Evolutionary conservation across 176 grass and related monocot genomes (phyloP).

Genomic region (Eleusine indica): DNA sequence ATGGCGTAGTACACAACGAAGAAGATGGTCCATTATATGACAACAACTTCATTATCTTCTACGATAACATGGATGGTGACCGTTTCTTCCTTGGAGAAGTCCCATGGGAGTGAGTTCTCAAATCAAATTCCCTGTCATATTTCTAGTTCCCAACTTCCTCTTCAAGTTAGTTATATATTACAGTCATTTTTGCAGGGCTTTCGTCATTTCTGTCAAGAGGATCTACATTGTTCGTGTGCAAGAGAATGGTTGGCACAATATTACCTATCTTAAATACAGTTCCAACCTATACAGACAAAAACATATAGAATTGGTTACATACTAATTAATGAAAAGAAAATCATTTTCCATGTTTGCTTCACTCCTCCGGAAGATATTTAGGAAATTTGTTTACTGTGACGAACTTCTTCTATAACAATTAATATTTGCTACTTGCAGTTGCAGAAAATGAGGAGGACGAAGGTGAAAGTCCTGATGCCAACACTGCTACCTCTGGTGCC

Average conservation of each 20-base stretch:
- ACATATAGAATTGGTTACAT: too few species aligned
- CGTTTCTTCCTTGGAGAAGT: constrained; percentile 49
- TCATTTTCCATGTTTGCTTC: too few species aligned
- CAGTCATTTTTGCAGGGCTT: constrained; percentile 27
- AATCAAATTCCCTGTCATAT: background rate
- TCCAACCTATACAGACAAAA: too few species aligned
- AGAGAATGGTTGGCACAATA: constrained; percentile 33
- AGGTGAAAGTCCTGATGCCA: constrained; percentile 8
- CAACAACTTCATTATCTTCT: constrained; percentile 29
- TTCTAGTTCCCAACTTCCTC: too few species aligned
- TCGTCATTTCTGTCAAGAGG: constrained; percentile 39
- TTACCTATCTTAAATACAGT: too few species aligned
- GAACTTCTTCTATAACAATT: background rate
- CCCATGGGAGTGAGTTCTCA: constrained; percentile 54
- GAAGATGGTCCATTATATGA: constrained; percentile 7
- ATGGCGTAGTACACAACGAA: constrained; percentile 28
- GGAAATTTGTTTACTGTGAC: too few species aligned
- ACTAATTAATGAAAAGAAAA: background rate
- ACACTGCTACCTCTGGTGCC: constrained; percentile 3
- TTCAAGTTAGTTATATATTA: too few species aligned
- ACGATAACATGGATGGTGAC: constrained; percentile 34
- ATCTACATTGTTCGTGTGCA: constrained; percentile 49
- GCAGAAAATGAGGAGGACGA: constrained; percentile 21
- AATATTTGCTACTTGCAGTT: background rate
- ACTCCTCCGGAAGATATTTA: too few species aligned